phyloP scores from a whole-genome alignment of 73 alveolate species.

The Paramecium tetraurelia region DNA sequence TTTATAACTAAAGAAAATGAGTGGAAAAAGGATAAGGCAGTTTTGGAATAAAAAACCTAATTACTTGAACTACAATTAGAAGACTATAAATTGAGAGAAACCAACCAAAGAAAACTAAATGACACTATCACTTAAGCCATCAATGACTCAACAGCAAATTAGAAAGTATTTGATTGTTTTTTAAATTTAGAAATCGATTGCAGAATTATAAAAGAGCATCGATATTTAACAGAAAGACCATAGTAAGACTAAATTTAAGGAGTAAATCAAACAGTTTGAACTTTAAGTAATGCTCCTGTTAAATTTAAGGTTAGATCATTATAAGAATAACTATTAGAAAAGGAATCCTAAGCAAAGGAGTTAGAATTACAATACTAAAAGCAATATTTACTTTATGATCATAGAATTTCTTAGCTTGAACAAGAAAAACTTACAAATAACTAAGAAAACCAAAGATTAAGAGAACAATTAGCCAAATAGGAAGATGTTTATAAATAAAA shows the following conservation, averaged over 20 bases:
- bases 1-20: conserved; percentile 9
- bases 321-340: neutral
- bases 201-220: conserved; percentile 1
- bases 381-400: conserved; percentile 11
- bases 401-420: neutral
- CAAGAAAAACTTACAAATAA: neutral
- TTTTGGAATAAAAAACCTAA: conserved; percentile 4
- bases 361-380: neutral
- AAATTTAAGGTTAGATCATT: conserved; percentile 5
- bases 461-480: neutral
- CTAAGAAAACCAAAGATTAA: neutral
- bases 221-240: conserved; percentile 26
- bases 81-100: conserved; percentile 22
- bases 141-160: neutral
- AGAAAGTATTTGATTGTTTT: neutral
- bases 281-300: neutral
- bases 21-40: conserved; percentile 30
- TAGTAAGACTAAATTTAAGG: neutral
- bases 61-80: conserved; percentile 18
- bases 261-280: neutral
- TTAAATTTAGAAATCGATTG: neutral
- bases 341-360: neutral
- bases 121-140: conserved; percentile 7
- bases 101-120: neutral
- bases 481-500: neutral